Evolutionary conservation across 192 early-diverging fungal genomes (phyloP), one percentile per base, ranked within the genome.

Genomic region (Backusella liffmaniae): DNA sequence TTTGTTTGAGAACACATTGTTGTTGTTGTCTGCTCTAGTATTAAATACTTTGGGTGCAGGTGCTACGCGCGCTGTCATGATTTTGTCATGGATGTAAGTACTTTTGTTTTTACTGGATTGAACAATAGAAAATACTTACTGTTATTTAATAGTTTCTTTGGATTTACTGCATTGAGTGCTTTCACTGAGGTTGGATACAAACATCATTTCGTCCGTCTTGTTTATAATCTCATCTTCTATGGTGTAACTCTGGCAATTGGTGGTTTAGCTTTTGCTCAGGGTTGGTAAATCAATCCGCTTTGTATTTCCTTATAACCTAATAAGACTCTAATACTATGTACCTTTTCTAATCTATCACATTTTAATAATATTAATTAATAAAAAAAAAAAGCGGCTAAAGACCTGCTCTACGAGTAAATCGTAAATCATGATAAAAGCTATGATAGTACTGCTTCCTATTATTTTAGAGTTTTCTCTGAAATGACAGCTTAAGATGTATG

Each of bases 1-100:
- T 1, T 32, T 74, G 0, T 70, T 74, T n/a, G 77, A 79, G 37
- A 79, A 79, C 4, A 79, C 73, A 5, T 21, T 85, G 15, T 67
- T 83, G 30, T 56, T 85, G 12, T 51, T 85, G 42, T 36, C 77
- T 18, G 84, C 78, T 4, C 41, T 85, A 21, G 51, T 76, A 0
- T 18, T 85, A 0, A 83, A 85, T 34, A 77, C 77, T n/a, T 53
- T 85, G 0, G 82, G 66, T 49, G 67, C 35, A 67, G 84, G 82
- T 21, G 53, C 75, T 13, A 78, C 69, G 1, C 65, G 75, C 42
- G 74, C 79, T 42, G 84, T 79, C 15, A 70, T 74, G 36, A 76
- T 84, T 53, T 7, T 84, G 10, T 21, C 74, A 12, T 84, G 83
- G 83, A 73, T 84, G 68, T 81, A 76, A 77, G 80, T 73, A 37